phyloP scores from a whole-genome alignment of 495 filamentous ascomycete genomes.

The Chaetomium tenue region DNA sequence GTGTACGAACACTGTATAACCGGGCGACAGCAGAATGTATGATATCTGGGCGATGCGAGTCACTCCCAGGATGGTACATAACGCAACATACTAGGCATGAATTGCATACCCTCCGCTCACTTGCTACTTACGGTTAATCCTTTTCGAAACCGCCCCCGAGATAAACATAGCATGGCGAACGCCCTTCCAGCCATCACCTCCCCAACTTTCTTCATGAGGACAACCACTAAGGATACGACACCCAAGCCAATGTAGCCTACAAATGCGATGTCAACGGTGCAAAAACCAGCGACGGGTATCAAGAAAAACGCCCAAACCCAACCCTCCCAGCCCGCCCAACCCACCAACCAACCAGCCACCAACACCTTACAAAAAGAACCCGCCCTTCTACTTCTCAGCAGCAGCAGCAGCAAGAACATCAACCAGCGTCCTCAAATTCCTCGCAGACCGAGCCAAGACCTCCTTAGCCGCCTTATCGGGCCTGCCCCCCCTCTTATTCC shows the following conservation, averaged over 20 bases:
- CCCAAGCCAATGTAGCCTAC: not conserved
- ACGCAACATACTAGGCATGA: not conserved
- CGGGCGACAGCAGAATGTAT: not conserved
- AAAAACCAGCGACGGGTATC: constrained; percentile 15
- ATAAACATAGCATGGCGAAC: too few species aligned
- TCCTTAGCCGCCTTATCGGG: constrained; percentile 36
- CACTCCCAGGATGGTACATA: too few species aligned
- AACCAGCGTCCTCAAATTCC: constrained; percentile 40
- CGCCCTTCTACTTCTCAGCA: constrained; percentile 24
- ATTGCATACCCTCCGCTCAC: not conserved
- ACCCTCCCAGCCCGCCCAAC: too few species aligned
- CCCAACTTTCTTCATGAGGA: not conserved
- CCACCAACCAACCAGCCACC: not conserved
- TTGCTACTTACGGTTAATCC: too few species aligned
- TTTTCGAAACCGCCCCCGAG: too few species aligned
- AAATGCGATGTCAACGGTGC: constrained; percentile 10
- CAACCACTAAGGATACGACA: not conserved
- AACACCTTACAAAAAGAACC: not conserved
- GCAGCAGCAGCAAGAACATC: constrained; percentile 34
- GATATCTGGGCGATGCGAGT: too few species aligned
- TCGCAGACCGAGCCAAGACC: constrained; percentile 40
- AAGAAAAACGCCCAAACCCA: constrained; percentile 4
- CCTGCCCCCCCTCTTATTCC: constrained; percentile 33
- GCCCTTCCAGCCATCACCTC: too few species aligned
- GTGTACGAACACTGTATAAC: not conserved